Evolutionary conservation across 2,329 filamentous ascomycete species (phyloP), one percentile per base, ranked within the genome.

Genomic region (Colletotrichum sp.): DNA sequence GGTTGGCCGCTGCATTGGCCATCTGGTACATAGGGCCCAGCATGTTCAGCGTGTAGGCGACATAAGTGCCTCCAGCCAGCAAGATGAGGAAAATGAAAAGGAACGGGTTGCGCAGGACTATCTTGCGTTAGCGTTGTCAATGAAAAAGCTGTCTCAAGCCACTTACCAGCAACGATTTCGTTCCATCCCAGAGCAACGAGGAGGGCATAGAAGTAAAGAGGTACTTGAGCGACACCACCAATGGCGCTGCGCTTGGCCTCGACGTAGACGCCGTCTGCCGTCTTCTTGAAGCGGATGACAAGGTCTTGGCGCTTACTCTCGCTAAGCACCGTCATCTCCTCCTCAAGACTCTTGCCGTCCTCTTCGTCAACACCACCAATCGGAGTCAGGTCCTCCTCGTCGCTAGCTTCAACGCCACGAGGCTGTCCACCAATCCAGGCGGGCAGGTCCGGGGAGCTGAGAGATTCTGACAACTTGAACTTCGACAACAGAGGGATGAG

Each of bases 161-260:
- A 83, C 94, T 90, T 90, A 98, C 96, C 95, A 82, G 96, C 95
- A 79, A 98, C 88, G 78, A 99, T 96, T 86, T 99, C 97, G 85
- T 99, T 99, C 97, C 97, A 99, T n/a, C 97, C 97, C 65, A 99
- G 89, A 26, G 95, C 95, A 78, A 99, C 88, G 72, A 99, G 89
- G 72, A 99, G 85, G 57, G 92, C 95, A 81, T 98, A 99, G 85
- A 99, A 98, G 86, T 98, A 99, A 77, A 98, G 87, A 8, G 97
- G 97, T 66, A 99, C 93, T 85, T 98, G 96, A 6, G 96, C 95
- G 80, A 99, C 95, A 73, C 96, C 96, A 71, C 97, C 97, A 83
- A 99, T 98, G 57, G 97, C 97, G 83, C 96, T 96, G 75, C 97
- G 92, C 90, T 99, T 99, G 66, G 97, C 97, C 87, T 99, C 97